phyloP scores from a whole-genome alignment of 1,284 basidiomycete genomes.

The Chondrostereum purpureum region DNA sequence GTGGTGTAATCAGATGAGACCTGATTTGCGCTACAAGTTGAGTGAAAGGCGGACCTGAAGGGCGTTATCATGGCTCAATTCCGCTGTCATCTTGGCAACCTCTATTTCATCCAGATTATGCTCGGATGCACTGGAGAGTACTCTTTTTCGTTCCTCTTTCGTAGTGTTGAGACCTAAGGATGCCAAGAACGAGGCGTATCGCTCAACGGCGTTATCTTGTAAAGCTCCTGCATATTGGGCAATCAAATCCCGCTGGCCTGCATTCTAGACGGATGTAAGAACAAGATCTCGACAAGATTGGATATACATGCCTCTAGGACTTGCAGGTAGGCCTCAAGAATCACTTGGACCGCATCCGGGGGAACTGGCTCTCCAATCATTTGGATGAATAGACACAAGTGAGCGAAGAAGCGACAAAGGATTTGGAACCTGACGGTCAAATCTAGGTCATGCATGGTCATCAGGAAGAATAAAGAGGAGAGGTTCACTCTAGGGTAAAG shows the following conservation, averaged over 20 bases:
- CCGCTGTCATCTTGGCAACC: constrained; percentile 80
- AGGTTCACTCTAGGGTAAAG: constrained; percentile 57
- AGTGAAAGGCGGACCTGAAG: constrained; percentile 56
- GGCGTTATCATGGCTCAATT: constrained; percentile 69
- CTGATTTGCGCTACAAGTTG: constrained; percentile 5
- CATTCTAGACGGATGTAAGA: constrained; percentile 34
- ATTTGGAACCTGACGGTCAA: no score
- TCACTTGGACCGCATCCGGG: constrained; percentile 69
- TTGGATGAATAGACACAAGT: constrained; percentile 87
- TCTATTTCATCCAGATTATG: constrained; percentile 79
- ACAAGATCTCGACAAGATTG: neutral
- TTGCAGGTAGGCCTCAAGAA: constrained; percentile 85
- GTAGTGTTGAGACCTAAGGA: constrained; percentile 72
- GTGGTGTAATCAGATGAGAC: constrained; percentile 7
- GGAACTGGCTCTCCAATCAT: constrained; percentile 74
- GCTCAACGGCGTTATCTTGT: constrained; percentile 87
- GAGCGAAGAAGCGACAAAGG: constrained; percentile 88
- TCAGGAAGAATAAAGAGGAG: constrained; percentile 2
- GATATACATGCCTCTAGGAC: constrained; percentile 66
- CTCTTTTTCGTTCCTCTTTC: constrained; percentile 60
- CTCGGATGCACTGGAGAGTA: constrained; percentile 73
- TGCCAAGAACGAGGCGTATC: constrained; percentile 88
- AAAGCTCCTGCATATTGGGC: constrained; percentile 91
- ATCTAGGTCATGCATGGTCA: no score
- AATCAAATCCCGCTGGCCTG: constrained; percentile 82